phyloP scores from a whole-genome alignment of 2,329 filamentous ascomycete species.

The Cladobotryum protrusum region DNA sequence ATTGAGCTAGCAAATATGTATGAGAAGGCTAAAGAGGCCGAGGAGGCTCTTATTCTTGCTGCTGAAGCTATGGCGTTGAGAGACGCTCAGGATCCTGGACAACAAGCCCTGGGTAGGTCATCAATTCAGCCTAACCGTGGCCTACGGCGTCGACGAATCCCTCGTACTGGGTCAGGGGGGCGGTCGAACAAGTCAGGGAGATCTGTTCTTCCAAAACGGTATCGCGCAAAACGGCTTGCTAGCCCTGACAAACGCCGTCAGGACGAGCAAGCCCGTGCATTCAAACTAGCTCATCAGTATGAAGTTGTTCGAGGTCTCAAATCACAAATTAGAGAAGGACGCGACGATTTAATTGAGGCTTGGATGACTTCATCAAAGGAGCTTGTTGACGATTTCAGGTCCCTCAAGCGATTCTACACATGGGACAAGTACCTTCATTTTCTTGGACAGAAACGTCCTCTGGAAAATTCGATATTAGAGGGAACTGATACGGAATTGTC shows the following conservation, averaged over 20 bases:
- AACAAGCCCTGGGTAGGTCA: not conserved
- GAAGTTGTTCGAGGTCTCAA: slow-evolving; percentile 38
- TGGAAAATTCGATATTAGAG: slow-evolving; percentile 16
- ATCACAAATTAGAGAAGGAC: slow-evolving; percentile 35
- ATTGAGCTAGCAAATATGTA: slow-evolving; percentile 80
- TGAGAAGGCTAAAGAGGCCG: slow-evolving; percentile 64
- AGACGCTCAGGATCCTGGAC: slow-evolving; percentile 34
- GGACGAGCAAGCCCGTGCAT: slow-evolving; percentile 37
- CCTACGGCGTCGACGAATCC: not conserved
- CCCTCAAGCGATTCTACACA: slow-evolving; percentile 57
- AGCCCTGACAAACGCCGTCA: slow-evolving; percentile 38
- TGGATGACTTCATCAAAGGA: slow-evolving; percentile 57
- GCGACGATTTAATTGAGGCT: slow-evolving; percentile 36
- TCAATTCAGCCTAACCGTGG: not conserved
- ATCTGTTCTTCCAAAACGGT: slow-evolving; percentile 30
- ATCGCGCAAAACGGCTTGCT: slow-evolving; percentile 41
- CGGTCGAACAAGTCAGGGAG: slow-evolving; percentile 3
- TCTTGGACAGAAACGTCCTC: slow-evolving; percentile 33
- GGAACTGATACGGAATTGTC: slow-evolving; percentile 40
- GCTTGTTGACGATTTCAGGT: slow-evolving; percentile 57
- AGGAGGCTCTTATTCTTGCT: slow-evolving; percentile 70
- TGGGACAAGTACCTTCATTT: slow-evolving; percentile 61
- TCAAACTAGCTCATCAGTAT: slow-evolving; percentile 37
- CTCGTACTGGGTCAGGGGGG: slow-evolving; percentile 5
- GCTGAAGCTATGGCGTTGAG: slow-evolving; percentile 67